Evolutionary conservation across 352 stramenopile species (phyloP).

Genomic region (Globisporangium recalcitrans): DNA sequence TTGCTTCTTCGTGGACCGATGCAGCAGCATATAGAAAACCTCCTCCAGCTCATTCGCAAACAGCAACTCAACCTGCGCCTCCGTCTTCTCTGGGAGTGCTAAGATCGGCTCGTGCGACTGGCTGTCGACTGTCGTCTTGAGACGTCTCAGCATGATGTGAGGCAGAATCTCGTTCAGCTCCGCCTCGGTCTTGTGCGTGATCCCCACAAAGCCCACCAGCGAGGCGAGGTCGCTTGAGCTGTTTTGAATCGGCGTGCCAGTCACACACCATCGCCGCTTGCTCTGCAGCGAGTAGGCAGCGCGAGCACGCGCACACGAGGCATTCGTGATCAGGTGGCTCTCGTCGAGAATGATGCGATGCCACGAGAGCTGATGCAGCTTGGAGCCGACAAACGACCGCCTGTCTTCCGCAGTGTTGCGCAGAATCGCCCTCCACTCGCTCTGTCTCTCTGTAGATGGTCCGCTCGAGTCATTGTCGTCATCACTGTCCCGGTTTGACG

Average conservation of each 20-base stretch:
- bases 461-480: constrained; percentile 10
- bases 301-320: constrained; percentile 54
- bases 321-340: constrained; percentile 87
- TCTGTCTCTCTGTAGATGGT: neutral
- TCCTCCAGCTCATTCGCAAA: constrained; percentile 74
- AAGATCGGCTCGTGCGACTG: constrained; percentile 50
- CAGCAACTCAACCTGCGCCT: constrained; percentile 48
- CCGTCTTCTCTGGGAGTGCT: constrained; percentile 49
- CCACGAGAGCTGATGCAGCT: constrained; percentile 78
- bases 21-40: constrained; percentile 69
- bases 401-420: constrained; percentile 11
- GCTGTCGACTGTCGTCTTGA: constrained; percentile 67
- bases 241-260: constrained; percentile 89
- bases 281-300: constrained; percentile 64
- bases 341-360: constrained; percentile 87
- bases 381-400: constrained; percentile 37
- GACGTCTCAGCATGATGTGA: constrained; percentile 77
- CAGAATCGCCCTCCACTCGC: constrained; percentile 14
- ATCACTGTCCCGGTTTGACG: constrained; percentile 16
- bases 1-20: constrained; percentile 74
- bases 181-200: constrained; percentile 51
- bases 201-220: constrained; percentile 83
- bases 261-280: constrained; percentile 82
- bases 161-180: constrained; percentile 75
- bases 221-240: constrained; percentile 77